These are phyloP conservation scores for Echinosophora koreensis DNA, from an alignment of 306 rosid genomes.

Conservation along the genomic window DNA sequence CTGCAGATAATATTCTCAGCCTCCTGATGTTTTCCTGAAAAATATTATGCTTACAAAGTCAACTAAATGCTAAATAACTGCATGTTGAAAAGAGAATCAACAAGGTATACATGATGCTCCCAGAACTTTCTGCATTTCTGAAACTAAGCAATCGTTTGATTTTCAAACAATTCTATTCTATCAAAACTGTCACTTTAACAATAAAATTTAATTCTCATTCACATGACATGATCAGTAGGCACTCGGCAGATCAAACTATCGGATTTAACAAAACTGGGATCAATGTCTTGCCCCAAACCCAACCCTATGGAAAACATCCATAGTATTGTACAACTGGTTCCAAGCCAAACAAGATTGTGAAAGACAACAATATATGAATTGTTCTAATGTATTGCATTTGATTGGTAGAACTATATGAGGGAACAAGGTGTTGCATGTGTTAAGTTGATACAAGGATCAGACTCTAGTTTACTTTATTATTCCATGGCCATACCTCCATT, in stretches of 20 bases:
- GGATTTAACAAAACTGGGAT: constrained; percentile 8
- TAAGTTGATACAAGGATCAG: constrained; percentile 19
- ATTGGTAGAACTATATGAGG: constrained; percentile 23
- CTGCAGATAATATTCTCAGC: constrained; percentile 64
- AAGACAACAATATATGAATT: constrained; percentile 9
- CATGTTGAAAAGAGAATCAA: constrained; percentile 29
- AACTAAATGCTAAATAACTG: constrained; percentile 30
- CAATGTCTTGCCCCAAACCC: neutral
- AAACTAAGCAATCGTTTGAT: neutral
- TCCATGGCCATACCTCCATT: constrained; percentile 63
- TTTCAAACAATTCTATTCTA: constrained; percentile 16
- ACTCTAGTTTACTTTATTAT: constrained; percentile 35
- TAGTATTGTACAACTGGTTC: constrained; percentile 1
- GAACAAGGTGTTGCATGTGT: constrained; percentile 6
- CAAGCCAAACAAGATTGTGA: neutral
- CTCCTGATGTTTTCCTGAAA: constrained; percentile 75
- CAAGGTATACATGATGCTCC: constrained; percentile 13
- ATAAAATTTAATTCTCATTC: neutral
- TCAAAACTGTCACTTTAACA: constrained; percentile 6
- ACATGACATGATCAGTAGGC: constrained; percentile 1
- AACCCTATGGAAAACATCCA: neutral
- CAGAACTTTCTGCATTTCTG: constrained; percentile 1
- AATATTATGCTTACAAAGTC: constrained; percentile 31
- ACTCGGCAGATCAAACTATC: neutral
- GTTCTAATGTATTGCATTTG: constrained; percentile 8